Base-by-base conservation (phyloP, 202 grass and related monocot genomes). In the Eragrostis tef region DNA sequence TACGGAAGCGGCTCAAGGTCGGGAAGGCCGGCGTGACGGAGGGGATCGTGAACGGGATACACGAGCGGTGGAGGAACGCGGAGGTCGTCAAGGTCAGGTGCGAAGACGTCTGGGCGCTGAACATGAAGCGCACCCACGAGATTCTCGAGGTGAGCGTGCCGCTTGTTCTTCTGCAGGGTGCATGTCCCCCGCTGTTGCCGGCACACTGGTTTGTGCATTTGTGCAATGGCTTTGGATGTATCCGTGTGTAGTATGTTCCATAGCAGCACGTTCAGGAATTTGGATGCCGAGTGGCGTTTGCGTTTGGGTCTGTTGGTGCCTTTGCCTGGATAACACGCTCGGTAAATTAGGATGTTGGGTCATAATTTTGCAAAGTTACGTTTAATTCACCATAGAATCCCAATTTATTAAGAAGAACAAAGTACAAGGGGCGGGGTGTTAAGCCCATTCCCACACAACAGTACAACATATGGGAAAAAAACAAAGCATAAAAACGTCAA, bases 61-160 rank as follows among this genome's bases (percentile, higher is more conserved):
- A 98, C 50, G 92, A 98, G 59, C 80, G 95, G 7, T 98, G 95
- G 95, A 80, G 88, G 72, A 90, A 85, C 31, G 77, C 52, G 0
- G 95, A 98, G 60, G 79, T 98, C 47, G 92, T 94, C 0, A 98
- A 98, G 80, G 39, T 98, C 60, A 89, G 85, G 84, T 98, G 88
- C 68, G 88, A 93, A 7, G 95, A 98, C 67, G 71, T 94, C 71
- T 98, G 84, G 73, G 81, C 90, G 50, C 89, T 94, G 84, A 98
- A 98, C 74, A 98, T 98, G 95, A 89, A 78, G 86, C 86, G 88
- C 81, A 98, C 95, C 3, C 95, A 98, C 79, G 86, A 94, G 82
- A 94, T 88, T 16, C 64, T 94, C 21, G 92, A 98, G 94, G 90
- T 91, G 70, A 82, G 63, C 56, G 34, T 39, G 34, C 34, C 6